Conservation (phyloP, 1,284 basidiomycete species). For the Rhodotorula mucilaginosa region DNA sequence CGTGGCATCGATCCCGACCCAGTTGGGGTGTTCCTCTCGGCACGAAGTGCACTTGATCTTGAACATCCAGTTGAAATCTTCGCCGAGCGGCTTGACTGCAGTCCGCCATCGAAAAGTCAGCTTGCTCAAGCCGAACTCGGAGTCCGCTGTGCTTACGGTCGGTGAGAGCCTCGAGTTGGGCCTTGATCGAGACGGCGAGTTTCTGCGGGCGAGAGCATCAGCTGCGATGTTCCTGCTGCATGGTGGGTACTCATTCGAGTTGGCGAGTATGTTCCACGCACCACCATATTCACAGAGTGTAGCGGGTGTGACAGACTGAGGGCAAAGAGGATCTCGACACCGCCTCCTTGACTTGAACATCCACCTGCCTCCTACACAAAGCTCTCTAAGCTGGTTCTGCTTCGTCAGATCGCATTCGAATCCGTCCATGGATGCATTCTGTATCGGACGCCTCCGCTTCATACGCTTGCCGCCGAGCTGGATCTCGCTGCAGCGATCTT, state of each 20-base stretch:
- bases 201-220: conserved; percentile 14
- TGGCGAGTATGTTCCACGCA: neutral
- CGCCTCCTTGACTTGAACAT: too few species aligned
- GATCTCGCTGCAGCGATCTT: conserved; percentile 5
- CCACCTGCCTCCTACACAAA: neutral
- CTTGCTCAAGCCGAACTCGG: neutral
- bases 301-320: neutral
- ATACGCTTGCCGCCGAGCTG: conserved; percentile 27
- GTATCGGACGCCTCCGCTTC: conserved; percentile 26
- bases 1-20: conserved; percentile 35
- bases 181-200: conserved; percentile 38
- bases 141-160: conserved; percentile 13
- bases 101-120: too few species aligned
- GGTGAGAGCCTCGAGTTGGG: conserved; percentile 35
- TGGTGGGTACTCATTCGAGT: neutral
- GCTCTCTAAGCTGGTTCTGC: neutral
- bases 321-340: neutral
- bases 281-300: conserved; percentile 24
- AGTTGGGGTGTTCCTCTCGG: conserved; percentile 40
- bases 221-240: neutral
- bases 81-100: conserved; percentile 33
- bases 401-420: neutral
- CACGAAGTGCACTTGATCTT: conserved; percentile 35
- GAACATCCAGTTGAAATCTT: conserved; percentile 37
- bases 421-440: neutral